Evolutionary conservation across 75 land plant genomes (phyloP).

Genomic region (Pseudotsuga menziesii): DNA sequence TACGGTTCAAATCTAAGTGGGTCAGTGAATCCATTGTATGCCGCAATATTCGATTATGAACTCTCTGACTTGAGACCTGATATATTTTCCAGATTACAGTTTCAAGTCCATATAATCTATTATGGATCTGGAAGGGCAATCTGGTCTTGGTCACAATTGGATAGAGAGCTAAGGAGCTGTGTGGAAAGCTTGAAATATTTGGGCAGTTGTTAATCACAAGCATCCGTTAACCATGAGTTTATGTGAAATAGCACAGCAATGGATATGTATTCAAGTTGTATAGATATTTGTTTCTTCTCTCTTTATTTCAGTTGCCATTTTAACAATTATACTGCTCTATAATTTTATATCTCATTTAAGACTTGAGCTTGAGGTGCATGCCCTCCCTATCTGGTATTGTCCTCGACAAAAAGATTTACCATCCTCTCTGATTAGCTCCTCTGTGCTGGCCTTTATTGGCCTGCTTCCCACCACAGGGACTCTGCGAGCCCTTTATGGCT

Average conservation of each 20-base stretch:
- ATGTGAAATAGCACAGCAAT: not conserved
- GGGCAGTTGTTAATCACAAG: not conserved
- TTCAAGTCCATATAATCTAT: not conserved
- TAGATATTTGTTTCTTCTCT: not conserved
- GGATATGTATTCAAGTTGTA: not conserved
- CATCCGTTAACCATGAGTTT: not conserved
- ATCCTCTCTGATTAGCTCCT: too few relatives aligned
- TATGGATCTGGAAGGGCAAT: not conserved
- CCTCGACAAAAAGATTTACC: too few relatives aligned
- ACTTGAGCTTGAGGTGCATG: not conserved
- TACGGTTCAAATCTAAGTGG: not conserved
- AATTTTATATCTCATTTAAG: not conserved
- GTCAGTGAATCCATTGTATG: not conserved
- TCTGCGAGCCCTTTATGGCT: too few relatives aligned
- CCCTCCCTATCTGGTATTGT: too few relatives aligned
- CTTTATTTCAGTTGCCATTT: not conserved
- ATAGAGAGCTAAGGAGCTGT: not conserved
- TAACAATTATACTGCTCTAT: not conserved
- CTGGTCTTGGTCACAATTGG: not conserved
- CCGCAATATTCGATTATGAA: too few relatives aligned
- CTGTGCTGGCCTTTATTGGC: too few relatives aligned
- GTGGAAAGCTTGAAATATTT: not conserved
- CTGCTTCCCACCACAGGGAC: too few relatives aligned
- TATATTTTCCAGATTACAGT: not conserved
- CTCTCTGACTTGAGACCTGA: too few relatives aligned